A percentile compares a stretch with the other conserved stretches of the same genome.
phyloP scores from a whole-genome alignment of 306 rosid species.

The Cucurbita ficifolia region DNA sequence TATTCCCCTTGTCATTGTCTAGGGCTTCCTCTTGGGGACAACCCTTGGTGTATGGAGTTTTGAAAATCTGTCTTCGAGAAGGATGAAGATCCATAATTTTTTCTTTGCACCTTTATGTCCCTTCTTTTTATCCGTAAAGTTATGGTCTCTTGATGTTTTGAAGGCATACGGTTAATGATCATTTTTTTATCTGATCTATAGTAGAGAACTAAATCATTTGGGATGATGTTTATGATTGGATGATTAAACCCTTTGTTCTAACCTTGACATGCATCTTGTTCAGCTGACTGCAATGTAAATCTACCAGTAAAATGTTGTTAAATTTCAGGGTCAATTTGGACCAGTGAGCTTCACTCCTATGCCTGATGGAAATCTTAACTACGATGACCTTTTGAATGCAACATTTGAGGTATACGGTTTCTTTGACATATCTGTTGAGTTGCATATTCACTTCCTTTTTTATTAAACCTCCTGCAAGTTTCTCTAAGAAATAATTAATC shows the following conservation, averaged over 20 bases:
- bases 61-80: too few relatives aligned
- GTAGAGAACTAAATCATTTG: neutral
- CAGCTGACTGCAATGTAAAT: neutral
- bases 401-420: slow-evolving; percentile 32
- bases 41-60: too few relatives aligned
- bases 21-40: too few relatives aligned
- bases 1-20: too few relatives aligned
- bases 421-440: neutral
- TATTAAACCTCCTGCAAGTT: neutral
- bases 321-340: slow-evolving; percentile 41
- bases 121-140: too few relatives aligned
- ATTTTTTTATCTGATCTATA: neutral
- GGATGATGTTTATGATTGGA: neutral
- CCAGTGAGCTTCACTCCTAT: slow-evolving; percentile 38
- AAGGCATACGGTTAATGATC: neutral
- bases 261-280: neutral
- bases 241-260: neutral
- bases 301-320: neutral
- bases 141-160: neutral
- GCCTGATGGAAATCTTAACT: slow-evolving; percentile 73
- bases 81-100: too few relatives aligned
- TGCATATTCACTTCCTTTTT: neutral
- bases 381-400: slow-evolving; percentile 36
- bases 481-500: neutral
- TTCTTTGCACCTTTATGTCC: too few relatives aligned